Evolutionary conservation across 2,329 filamentous ascomycete species (phyloP), one percentile per base, ranked within the genome.

Genomic region (Biscogniauxia marginata): DNA sequence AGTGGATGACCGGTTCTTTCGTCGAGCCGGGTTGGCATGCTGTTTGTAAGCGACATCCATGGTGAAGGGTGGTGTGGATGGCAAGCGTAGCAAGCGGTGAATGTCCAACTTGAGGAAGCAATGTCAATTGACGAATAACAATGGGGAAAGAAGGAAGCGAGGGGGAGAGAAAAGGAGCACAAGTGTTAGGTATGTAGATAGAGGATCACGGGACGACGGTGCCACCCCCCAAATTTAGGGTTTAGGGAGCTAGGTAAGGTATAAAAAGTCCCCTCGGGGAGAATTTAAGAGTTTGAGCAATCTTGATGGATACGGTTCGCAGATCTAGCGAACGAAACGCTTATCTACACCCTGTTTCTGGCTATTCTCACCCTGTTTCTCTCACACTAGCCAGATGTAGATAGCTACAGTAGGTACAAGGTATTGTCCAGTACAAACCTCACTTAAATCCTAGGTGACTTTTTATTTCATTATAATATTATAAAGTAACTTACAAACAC

Each of bases 11-110:
- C 81, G 79, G 65, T 80, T 82, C 72, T 84, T 83, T 61, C 82
- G 82, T 57, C 83, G 78, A 46, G 79, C 75, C 61, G 81, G 79
- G 63, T 79, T 80, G 52, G 83, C 75, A 67, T 86, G 82, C 62
- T 84, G 84, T 60, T 83, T 84, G 70, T 84, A 86, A 57, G 82
- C 81, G 59, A 80, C 75, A 62, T 87, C 84, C 84, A 87, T 84
- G 54, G 49, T 71, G 44, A 45, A 24, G 16, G 11, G 8, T 23
- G 21, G 43, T 20, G 13, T 11, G 11, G 30, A 39, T 39, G 30
- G 13, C 30, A 39, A 39, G 30, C 30, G 46, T 4, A 21, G 46
- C 5, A 13, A n/a, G n/a, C 20, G 21, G n/a, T 21, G 7, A 46
- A 21, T 18, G 23, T 9, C 21, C 7, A 34, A 46, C 22, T 9